A percentile compares a stretch with the other conserved stretches of the same genome.
These are phyloP conservation scores for Trametes versicolor DNA, from an alignment of 1,284 basidiomycete genomes.

Conservation along the genomic window DNA sequence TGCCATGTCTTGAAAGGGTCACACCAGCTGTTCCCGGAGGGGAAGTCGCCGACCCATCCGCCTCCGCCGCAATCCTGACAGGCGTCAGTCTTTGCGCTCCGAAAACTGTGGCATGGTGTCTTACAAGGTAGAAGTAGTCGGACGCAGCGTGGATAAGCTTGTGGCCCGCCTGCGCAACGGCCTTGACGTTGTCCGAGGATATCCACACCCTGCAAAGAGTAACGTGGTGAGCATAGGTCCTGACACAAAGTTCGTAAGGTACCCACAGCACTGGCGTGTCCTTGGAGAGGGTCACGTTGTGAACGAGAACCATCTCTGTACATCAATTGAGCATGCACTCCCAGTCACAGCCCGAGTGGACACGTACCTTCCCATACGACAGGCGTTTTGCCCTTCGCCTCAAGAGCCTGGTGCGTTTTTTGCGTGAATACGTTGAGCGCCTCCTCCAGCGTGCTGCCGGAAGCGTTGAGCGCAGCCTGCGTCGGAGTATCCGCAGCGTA, in stretches of 20 bases:
- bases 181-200: constrained; percentile 52
- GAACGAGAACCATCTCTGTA: constrained; percentile 74
- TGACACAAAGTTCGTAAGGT: neutral
- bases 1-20: constrained; percentile 85
- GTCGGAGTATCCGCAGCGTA: constrained; percentile 72
- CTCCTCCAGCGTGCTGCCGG: constrained; percentile 65
- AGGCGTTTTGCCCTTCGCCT: constrained; percentile 59
- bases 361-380: constrained; percentile 75
- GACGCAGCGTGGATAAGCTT: constrained; percentile 62
- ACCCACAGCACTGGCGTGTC: constrained; percentile 77
- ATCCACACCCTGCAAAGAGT: constrained; percentile 61
- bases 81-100: neutral
- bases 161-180: constrained; percentile 59
- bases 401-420: constrained; percentile 58
- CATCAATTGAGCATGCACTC: neutral
- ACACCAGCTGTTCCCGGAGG: constrained; percentile 65
- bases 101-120: constrained; percentile 28
- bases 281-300: constrained; percentile 68
- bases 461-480: constrained; percentile 56
- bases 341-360: neutral
- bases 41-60: constrained; percentile 75
- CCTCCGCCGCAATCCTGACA: constrained; percentile 83
- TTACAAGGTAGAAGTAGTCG: constrained; percentile 70
- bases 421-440: constrained; percentile 72
- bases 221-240: too few species aligned